phyloP scores from a whole-genome alignment of 192 early-diverging fungal species.

The Ambispora gerdemannii region DNA sequence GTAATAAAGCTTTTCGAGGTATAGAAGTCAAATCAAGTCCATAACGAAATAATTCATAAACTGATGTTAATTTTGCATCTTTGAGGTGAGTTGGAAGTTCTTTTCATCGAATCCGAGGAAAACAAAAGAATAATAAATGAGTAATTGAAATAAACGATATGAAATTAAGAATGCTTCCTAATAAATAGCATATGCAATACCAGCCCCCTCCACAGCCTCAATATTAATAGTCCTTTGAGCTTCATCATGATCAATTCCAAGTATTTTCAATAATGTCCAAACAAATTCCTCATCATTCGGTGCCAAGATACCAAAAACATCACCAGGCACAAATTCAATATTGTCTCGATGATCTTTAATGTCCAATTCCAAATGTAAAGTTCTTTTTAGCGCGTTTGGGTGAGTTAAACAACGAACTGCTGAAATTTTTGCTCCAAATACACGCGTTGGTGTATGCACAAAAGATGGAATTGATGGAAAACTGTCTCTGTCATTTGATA shows the following conservation, averaged over 20 bases:
- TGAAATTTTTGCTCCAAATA: slow-evolving; percentile 54
- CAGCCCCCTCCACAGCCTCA: slow-evolving; percentile 3
- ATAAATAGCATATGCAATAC: no score
- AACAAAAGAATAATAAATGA: no score
- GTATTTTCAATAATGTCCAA: slow-evolving; percentile 53
- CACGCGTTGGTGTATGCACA: slow-evolving; percentile 43
- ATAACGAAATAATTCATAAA: slow-evolving; percentile 69
- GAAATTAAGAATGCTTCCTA: no score
- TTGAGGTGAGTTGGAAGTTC: slow-evolving; percentile 55
- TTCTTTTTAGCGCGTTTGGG: slow-evolving; percentile 68
- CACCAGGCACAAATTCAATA: slow-evolving; percentile 65
- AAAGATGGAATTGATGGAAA: slow-evolving; percentile 41
- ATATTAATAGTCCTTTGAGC: slow-evolving; percentile 31
- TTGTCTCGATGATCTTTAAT: slow-evolving; percentile 35
- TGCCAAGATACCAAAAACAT: slow-evolving; percentile 83
- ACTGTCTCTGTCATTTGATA: no score
- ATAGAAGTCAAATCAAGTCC: slow-evolving; percentile 69
- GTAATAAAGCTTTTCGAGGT: slow-evolving; percentile 79
- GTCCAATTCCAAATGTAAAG: slow-evolving; percentile 57
- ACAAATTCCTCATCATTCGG: slow-evolving; percentile 80
- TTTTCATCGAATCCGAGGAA: slow-evolving; percentile 15
- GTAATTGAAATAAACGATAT: no score
- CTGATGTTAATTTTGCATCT: slow-evolving; percentile 41
- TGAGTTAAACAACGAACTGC: slow-evolving; percentile 60
- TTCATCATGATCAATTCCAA: slow-evolving; percentile 51